Base-by-base conservation (phyloP, 345 rosid species). In the Rhodamnia rubescens region DNA sequence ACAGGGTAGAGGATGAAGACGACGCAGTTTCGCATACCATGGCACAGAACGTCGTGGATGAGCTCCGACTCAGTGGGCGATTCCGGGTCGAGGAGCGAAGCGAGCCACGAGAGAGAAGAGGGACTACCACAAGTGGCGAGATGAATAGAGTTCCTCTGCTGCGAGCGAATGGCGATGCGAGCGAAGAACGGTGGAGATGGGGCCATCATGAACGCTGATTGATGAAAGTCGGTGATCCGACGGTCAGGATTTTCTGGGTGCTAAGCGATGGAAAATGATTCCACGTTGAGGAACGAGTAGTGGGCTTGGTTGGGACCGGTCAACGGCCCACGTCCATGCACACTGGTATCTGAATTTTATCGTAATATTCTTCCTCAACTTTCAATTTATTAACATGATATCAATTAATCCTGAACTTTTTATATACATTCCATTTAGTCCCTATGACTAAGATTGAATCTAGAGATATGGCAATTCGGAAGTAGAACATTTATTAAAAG, bases 121-220 rank as follows among this genome's bases (percentile, higher is more conserved):
- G 1, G 49, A 52, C 26, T 40, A 14, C 4, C 83, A 55, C 85
- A 2, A n/a, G 47, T 12, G 18, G 51, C 56, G 49, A 8, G 42
- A 16, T 53, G 85, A 84, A 9, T 0, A 7, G 16, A 27, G 12
- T 74, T 40, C 44, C 78, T 22, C 83, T 36, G 85, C 54, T 27
- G 13, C 83, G 53, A 54, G 78, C 49, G 61, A 69, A 26, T 59
- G 27, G 44, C 40, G 74, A 1, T 16, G 36, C 61, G 53, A 6
- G 27, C 14, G 59, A 82, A 55, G 81, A 32, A 56, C 90, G 88
- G 84, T 44, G 42, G 26, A 24, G 85, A 84, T 86, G 81, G 75
- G 75, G 2, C 59, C 20, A 18, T 61, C 61, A 53, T 56, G 74
- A 6, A 57, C 27, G 12, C 27, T 52, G 22, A 69, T 51, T 59